Evolutionary conservation across 2,329 filamentous ascomycete species (phyloP).

Genomic region (Trichoderma simmonsii): DNA sequence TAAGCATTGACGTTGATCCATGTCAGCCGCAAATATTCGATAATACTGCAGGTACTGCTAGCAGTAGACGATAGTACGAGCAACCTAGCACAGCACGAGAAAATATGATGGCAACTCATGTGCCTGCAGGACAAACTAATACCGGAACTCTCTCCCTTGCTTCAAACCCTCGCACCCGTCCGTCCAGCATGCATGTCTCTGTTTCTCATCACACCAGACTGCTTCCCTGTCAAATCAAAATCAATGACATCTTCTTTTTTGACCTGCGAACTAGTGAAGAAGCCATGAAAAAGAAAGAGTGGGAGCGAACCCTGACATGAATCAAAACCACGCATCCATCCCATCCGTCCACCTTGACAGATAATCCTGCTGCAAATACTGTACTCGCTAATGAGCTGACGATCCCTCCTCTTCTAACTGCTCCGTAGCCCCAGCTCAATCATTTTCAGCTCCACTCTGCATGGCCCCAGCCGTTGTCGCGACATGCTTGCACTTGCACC

Average conservation of each 20-base stretch:
- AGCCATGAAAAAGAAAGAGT: background rate
- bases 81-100: background rate
- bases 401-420: constrained; percentile 8
- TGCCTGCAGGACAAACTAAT: background rate
- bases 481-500: background rate
- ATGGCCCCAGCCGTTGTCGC: background rate
- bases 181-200: background rate
- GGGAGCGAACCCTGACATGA: background rate
- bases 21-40: background rate
- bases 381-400: constrained; percentile 9
- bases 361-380: background rate
- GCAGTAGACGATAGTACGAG: background rate
- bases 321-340: background rate
- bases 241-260: background rate
- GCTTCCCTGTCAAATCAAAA: background rate
- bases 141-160: background rate
- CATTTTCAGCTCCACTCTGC: constrained; percentile 1
- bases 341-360: background rate
- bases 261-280: background rate
- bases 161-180: background rate
- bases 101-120: background rate
- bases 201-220: background rate
- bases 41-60: background rate
- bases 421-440: constrained; percentile 4
- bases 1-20: background rate